Conservation (phyloP, 139 green algal species). For the Chlorella sp. region DNA sequence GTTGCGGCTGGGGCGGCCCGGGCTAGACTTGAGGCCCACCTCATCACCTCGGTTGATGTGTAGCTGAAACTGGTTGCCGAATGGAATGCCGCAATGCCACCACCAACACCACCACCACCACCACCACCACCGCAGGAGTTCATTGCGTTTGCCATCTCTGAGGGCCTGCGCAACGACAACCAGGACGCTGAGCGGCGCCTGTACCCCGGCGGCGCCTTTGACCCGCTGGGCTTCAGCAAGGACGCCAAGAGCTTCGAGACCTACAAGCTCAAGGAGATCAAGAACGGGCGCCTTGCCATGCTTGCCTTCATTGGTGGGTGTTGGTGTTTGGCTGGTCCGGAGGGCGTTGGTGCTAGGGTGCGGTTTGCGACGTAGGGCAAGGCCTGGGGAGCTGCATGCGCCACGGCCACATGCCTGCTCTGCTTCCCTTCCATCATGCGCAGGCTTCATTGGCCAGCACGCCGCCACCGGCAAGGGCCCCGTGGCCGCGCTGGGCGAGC, state of each 20-base stretch:
- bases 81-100: too few species aligned
- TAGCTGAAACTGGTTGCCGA: not conserved
- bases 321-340: too few species aligned
- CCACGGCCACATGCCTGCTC: too few species aligned
- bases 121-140: not conserved
- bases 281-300: slow-evolving; percentile 22
- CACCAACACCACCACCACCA: too few species aligned
- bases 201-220: slow-evolving; percentile 83
- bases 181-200: slow-evolving; percentile 57
- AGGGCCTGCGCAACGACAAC: slow-evolving; percentile 62
- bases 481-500: slow-evolving; percentile 45
- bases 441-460: slow-evolving; percentile 74
- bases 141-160: slow-evolving; percentile 27
- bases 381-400: too few species aligned
- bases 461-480: slow-evolving; percentile 74
- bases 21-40: not conserved
- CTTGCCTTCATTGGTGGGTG: slow-evolving; percentile 28
- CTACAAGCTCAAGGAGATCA: slow-evolving; percentile 64
- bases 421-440: not conserved
- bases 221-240: slow-evolving; percentile 83
- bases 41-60: not conserved
- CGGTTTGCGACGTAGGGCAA: too few species aligned
- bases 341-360: too few species aligned
- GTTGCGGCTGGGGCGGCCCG: too few species aligned
- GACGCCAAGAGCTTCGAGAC: slow-evolving; percentile 51